Evolutionary conservation across 768 basidiomycete species (phyloP), one percentile per base, ranked within the genome.

Genomic region (Favolaschia claudopus): DNA sequence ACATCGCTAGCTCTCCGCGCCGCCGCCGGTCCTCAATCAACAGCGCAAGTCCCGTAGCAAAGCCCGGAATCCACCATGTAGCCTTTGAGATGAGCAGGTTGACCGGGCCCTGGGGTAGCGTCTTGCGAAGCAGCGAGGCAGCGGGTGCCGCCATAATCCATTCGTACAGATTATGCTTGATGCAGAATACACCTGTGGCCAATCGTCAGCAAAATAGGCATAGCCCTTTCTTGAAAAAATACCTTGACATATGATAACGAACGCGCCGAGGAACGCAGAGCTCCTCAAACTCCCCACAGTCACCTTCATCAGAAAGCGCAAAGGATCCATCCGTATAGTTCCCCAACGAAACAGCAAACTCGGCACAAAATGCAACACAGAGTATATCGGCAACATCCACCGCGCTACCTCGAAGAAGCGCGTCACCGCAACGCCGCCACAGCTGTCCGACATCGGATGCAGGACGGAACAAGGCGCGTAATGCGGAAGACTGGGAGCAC

Each of bases 1-100:
- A 95, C 94, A 95, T 93, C 60, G 95, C 94, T 62, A 98, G 77
- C 75, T 99, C 96, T 1, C 86, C 91, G 5, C 95, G 83, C n/a
- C 96, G 81, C 67, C 89, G 83, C 76, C 85, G 89, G 69, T 93
- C 95, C 68, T 99, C 96, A 4, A 96, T 83, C 55, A 97, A 86
- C 44, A 99, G 75, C 8, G 93, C 82, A 12, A 96, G 65, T 13
- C 93, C 94, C 10, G 90, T 79, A 7, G 88, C 73, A 38, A 93
- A 79, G 0, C 95, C 95, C 3, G 85, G 80, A 3, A 93, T 31
- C 83, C 85, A 93, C 74, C 89, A 95, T 24, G 89, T 86, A 33
- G 79, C 79, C 66, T 88, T 92, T 36, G 88, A 87, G 14, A 85
- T 77, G 15, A 96, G 74, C 15, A 88, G 37, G 39, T 86, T 82